Evolutionary conservation across 805 yeast genomes (phyloP), one percentile per base, ranked within the genome.

Genomic region (Ogataea saltuana): DNA sequence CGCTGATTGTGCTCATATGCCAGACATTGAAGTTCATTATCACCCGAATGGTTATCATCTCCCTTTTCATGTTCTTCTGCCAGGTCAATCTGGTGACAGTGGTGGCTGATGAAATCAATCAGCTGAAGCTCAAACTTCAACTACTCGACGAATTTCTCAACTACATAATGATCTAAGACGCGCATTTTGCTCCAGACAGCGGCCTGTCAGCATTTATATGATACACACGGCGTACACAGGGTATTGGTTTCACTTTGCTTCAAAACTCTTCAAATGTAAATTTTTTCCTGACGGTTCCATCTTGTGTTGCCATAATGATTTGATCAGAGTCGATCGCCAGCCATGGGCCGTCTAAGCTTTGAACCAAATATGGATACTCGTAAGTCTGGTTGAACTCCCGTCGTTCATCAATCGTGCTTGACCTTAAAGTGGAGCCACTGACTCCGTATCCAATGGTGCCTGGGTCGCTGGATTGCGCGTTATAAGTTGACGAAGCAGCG

Each of bases 311-410:
- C 53, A 75, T 67, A 15, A 78, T 68, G 28, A 75, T 68, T 46
- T 75, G 74, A 21, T 71, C 72, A 1, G 80, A 80, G 48, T 83
- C 88, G 12, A 82, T 69, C 1, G 83, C 85, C 25, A 90, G 70
- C 78, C 95, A 78, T 0, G 98, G 97, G 0, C 95, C 95, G 51
- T 88, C 96, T 33, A 91, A 65, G 4, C 78, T 76, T 38, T 75
- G 77, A 0, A 82, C 72, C 52, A 88, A 64, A 51, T 78, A 78
- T 2, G 96, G 96, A 61, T 87, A 90, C 34, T 80, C 82, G 54
- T 89, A 91, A 6, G 79, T 79, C 51, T 79, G 84, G 54, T 80
- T 72, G 33, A 74, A 58, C 59, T 88, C 96, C 46, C 96, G 71
- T 39, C 81, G 68, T 59, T 88, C 96, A 59, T 88, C 96, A 27